These are phyloP conservation scores for Trichosporon inkin DNA, from an alignment of 1,284 basidiomycete genomes.

Conservation along the genomic window DNA sequence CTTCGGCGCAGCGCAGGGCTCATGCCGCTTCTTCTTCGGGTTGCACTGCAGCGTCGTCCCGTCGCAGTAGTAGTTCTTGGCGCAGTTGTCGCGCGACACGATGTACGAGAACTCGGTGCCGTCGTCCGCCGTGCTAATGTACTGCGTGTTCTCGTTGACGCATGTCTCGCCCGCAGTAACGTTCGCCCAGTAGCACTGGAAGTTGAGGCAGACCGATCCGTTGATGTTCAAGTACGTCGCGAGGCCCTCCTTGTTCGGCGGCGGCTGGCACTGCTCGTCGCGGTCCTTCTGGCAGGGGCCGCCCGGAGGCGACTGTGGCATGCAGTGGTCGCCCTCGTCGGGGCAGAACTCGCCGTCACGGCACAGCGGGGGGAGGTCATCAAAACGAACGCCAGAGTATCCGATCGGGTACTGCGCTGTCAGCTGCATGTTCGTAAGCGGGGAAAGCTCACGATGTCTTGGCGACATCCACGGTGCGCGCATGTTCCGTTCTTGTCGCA, in stretches of 20 bases:
- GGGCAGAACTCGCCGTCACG: conserved; percentile 61
- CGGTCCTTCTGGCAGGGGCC: conserved; percentile 77
- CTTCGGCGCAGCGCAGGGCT: conserved; percentile 68
- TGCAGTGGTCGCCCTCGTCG: conserved; percentile 72
- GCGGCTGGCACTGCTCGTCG: conserved; percentile 72
- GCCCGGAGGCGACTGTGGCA: conserved; percentile 59
- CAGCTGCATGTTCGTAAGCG: background rate
- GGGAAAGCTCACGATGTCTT: conserved; percentile 58
- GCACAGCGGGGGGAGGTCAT: conserved; percentile 62
- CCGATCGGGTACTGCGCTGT: conserved; percentile 47
- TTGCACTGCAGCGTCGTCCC: conserved; percentile 58
- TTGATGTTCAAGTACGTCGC: conserved; percentile 68
- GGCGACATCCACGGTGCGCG: conserved; percentile 63
- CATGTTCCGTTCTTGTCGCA: conserved; percentile 62
- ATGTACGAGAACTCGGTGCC: conserved; percentile 63
- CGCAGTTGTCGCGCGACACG: conserved; percentile 64
- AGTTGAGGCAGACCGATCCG: conserved; percentile 75
- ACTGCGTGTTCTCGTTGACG: conserved; percentile 69
- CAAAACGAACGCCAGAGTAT: conserved; percentile 43
- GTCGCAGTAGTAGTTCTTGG: conserved; percentile 68
- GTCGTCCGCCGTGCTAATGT: conserved; percentile 59
- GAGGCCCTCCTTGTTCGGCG: conserved; percentile 62
- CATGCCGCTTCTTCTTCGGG: conserved; percentile 58
- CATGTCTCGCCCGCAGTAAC: conserved; percentile 63
- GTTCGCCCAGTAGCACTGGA: conserved; percentile 73